Conservation (phyloP, 2,329 filamentous ascomycete genomes). For the Penicillium janthinellum region DNA sequence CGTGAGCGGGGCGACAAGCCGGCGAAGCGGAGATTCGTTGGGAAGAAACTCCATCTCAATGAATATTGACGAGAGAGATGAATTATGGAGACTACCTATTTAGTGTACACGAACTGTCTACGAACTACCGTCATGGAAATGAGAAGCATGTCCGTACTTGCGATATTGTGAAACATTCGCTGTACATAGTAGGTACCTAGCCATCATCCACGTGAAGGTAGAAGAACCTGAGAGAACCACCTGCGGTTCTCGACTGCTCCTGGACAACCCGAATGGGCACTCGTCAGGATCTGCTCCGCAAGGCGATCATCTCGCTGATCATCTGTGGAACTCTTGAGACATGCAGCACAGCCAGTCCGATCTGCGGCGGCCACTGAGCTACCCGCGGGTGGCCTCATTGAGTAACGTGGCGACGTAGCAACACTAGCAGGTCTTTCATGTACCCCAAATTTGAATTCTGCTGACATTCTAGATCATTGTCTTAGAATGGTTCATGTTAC, state of each 20-base stretch:
- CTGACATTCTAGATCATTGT: not conserved
- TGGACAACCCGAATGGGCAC: not conserved
- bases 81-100: not conserved
- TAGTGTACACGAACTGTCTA: not conserved
- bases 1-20: constrained; percentile 40
- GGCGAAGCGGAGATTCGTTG: constrained; percentile 44
- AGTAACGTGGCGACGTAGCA: not conserved
- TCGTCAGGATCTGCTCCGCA: not conserved
- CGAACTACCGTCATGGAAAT: not conserved
- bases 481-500: not conserved
- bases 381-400: not conserved
- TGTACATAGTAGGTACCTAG: not conserved
- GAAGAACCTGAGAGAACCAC: not conserved
- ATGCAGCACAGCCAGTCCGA: not conserved
- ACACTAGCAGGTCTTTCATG: not conserved
- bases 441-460: not conserved
- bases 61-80: constrained; percentile 40
- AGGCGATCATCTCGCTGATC: not conserved
- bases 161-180: not conserved
- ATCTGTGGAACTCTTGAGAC: constrained; percentile 1
- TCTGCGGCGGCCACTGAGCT: not conserved
- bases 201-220: not conserved
- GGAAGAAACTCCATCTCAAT: constrained; percentile 52
- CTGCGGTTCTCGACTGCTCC: not conserved
- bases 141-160: not conserved